A percentile compares a stretch with the other conserved stretches of the same genome.
Conservation (phyloP, 2,329 filamentous ascomycete genomes). For the Amesomyces nigricolor region DNA sequence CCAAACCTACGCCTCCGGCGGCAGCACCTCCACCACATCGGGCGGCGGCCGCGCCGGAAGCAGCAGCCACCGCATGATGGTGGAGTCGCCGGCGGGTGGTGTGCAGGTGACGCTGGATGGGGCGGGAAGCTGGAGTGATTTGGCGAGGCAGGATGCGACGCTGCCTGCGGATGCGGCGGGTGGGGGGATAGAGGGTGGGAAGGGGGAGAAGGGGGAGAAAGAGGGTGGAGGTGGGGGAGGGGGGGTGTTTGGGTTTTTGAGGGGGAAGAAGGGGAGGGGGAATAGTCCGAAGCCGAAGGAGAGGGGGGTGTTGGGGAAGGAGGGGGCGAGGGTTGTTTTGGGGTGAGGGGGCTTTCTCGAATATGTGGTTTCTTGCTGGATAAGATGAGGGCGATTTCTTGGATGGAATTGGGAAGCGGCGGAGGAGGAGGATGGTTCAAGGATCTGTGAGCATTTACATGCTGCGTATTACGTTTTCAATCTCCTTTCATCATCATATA, state of each 20-base stretch:
- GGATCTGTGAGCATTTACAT: too few relatives aligned
- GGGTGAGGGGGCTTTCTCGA: conserved; percentile 32
- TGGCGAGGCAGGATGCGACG: conserved; percentile 77
- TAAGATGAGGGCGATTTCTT: too few relatives aligned
- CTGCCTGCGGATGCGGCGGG: conserved; percentile 61
- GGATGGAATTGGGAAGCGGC: too few relatives aligned
- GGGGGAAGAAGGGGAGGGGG: conserved; percentile 80
- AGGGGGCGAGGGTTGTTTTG: conserved; percentile 80
- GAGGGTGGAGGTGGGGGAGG: conserved; percentile 50
- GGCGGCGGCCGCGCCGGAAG: conserved; percentile 34
- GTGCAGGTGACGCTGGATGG: conserved; percentile 89
- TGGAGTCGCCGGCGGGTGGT: conserved; percentile 73
- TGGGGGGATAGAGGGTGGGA: conserved; percentile 32
- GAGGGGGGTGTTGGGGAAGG: conserved; percentile 87
- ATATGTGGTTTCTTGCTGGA: neutral
- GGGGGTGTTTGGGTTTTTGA: conserved; percentile 86
- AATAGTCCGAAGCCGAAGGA: conserved; percentile 93
- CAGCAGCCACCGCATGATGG: conserved; percentile 49
- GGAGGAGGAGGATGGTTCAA: too few relatives aligned
- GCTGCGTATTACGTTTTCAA: too few relatives aligned
- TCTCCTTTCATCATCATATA: too few relatives aligned
- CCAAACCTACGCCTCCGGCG: conserved; percentile 38
- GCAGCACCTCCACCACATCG: conserved; percentile 19
- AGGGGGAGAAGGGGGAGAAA: neutral
- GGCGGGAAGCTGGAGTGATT: conserved; percentile 82